Evolutionary conservation across 768 basidiomycete species (phyloP).

Genomic region (Fibroporia radiculosa): DNA sequence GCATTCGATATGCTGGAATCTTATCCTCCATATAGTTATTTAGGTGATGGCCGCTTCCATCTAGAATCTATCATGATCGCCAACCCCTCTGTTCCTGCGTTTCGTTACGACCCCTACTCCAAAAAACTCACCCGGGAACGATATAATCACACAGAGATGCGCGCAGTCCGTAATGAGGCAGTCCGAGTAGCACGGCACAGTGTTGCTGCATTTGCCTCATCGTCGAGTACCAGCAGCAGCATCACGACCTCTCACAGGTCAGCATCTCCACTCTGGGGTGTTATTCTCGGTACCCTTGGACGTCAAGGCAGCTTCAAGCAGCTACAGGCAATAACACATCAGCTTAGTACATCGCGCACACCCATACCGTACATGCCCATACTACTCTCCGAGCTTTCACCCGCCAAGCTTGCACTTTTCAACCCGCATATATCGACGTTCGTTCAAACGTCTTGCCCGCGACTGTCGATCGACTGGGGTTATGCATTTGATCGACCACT

Average conservation of each 20-base stretch:
- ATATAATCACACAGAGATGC: slow-evolving; percentile 89
- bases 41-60: slow-evolving; percentile 98
- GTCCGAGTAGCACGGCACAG: slow-evolving; percentile 67
- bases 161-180: slow-evolving; percentile 60
- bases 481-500: slow-evolving; percentile 89
- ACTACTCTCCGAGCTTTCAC: slow-evolving; percentile 93
- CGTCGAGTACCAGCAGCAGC: not conserved
- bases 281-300: slow-evolving; percentile 90
- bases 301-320: slow-evolving; percentile 91
- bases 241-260: slow-evolving; percentile 13
- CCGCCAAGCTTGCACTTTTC: slow-evolving; percentile 85
- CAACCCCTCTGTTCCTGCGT: slow-evolving; percentile 92
- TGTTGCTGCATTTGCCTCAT: slow-evolving; percentile 27
- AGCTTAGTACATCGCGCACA: slow-evolving; percentile 45
- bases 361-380: slow-evolving; percentile 81
- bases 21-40: slow-evolving; percentile 61
- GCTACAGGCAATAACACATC: slow-evolving; percentile 71
- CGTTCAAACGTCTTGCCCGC: slow-evolving; percentile 94
- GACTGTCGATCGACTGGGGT: slow-evolving; percentile 97
- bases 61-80: slow-evolving; percentile 99
- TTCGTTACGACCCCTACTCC: slow-evolving; percentile 97
- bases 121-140: slow-evolving; percentile 93
- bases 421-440: slow-evolving; percentile 78
- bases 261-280: slow-evolving; percentile 60
- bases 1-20: slow-evolving; percentile 1